Evolutionary conservation across 129 eudicot species (phyloP).

Genomic region (Silybum marianum): DNA sequence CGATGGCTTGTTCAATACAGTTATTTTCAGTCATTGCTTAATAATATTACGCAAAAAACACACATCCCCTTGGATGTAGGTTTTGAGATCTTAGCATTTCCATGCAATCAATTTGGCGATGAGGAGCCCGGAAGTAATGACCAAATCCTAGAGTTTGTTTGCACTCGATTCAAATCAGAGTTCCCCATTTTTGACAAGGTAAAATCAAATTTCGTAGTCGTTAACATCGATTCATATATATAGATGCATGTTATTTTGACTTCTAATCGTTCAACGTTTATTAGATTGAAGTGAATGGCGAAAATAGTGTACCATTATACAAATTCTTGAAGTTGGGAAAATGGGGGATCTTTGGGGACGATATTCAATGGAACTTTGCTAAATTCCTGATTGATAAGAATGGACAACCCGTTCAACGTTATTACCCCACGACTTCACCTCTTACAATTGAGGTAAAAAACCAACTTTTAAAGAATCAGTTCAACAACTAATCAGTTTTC

Average conservation of each 20-base stretch:
- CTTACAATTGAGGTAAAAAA: constrained; percentile 73
- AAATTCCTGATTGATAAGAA: constrained; percentile 70
- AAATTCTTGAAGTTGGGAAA: constrained; percentile 78
- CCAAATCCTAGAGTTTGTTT: constrained; percentile 73
- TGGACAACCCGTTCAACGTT: constrained; percentile 77
- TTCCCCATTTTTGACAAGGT: constrained; percentile 85
- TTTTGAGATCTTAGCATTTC: constrained; percentile 85
- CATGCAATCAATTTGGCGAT: constrained; percentile 90
- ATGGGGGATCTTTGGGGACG: constrained; percentile 74
- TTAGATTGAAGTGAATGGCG: constrained; percentile 87
- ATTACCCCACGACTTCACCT: constrained; percentile 93
- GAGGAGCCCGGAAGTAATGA: constrained; percentile 89
- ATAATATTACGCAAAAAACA: background rate
- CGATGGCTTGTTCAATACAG: background rate
- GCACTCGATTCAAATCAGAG: constrained; percentile 87
- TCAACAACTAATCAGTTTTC: background rate
- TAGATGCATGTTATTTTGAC: background rate
- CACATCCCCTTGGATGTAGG: constrained; percentile 35
- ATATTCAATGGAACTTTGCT: constrained; percentile 89
- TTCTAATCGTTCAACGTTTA: background rate
- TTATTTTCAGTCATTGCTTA: background rate
- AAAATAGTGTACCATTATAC: constrained; percentile 63
- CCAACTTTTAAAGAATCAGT: background rate
- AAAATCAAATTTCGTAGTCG: background rate
- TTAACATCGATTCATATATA: no score